Conservation (phyloP, 1,284 basidiomycete species). For the Lignosus rhinocerotis region DNA sequence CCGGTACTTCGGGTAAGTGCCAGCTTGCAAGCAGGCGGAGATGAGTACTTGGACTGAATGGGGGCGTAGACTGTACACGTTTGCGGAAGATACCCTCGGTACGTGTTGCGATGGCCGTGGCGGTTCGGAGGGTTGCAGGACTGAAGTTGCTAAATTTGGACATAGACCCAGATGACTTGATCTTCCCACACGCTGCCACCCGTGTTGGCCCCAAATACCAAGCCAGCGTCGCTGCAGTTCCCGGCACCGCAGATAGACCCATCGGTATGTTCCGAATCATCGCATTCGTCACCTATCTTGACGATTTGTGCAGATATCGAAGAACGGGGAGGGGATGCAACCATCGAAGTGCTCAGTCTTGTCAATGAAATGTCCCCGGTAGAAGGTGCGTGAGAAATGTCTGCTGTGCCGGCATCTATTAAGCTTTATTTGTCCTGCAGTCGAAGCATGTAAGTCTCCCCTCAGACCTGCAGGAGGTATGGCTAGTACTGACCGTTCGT, state of each 20-base stretch:
- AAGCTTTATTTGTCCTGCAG: slow-evolving; percentile 16
- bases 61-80: slow-evolving; percentile 74
- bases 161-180: slow-evolving; percentile 88
- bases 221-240: slow-evolving; percentile 55
- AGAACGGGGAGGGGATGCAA: slow-evolving; percentile 74
- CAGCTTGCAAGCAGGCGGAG: slow-evolving; percentile 8
- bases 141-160: slow-evolving; percentile 27
- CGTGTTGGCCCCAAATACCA: slow-evolving; percentile 89
- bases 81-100: slow-evolving; percentile 91
- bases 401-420: slow-evolving; percentile 11
- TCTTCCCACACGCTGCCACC: slow-evolving; percentile 89
- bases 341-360: slow-evolving; percentile 68
- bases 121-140: not conserved
- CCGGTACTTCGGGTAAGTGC: slow-evolving; percentile 88
- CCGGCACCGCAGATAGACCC: slow-evolving; percentile 43
- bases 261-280: slow-evolving; percentile 37
- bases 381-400: slow-evolving; percentile 51
- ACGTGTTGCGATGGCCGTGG: slow-evolving; percentile 25
- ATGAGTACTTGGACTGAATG: slow-evolving; percentile 6
- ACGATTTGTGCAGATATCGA: slow-evolving; percentile 30
- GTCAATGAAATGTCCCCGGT: slow-evolving; percentile 61
- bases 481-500: not conserved
- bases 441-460: slow-evolving; percentile 21
- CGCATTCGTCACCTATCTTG: not conserved
- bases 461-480: not conserved